Evolutionary conservation across 495 filamentous ascomycete genomes (phyloP).

Genomic region (Aspergillus carlsbadensis): DNA sequence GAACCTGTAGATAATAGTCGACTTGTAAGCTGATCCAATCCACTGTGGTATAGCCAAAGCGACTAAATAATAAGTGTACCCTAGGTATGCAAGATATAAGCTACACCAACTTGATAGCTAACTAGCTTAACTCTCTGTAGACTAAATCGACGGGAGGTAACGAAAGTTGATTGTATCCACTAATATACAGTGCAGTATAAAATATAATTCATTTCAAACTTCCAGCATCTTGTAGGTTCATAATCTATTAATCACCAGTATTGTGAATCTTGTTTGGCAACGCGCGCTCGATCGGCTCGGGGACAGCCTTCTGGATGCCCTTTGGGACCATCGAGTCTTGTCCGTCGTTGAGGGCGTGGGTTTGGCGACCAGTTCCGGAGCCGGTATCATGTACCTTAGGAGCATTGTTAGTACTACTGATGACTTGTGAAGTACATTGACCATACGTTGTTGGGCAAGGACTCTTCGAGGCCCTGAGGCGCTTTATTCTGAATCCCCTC

Average conservation of each 20-base stretch:
- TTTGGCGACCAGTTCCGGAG: neutral
- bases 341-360: slow-evolving; percentile 11
- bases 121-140: too few relatives aligned
- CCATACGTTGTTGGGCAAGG: slow-evolving; percentile 10
- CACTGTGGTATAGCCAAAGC: too few relatives aligned
- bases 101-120: too few relatives aligned
- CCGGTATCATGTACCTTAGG: slow-evolving; percentile 8
- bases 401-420: too few relatives aligned
- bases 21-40: too few relatives aligned
- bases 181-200: neutral
- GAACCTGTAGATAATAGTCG: too few relatives aligned
- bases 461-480: slow-evolving; percentile 9
- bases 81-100: too few relatives aligned
- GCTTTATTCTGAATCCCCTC: neutral
- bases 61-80: too few relatives aligned
- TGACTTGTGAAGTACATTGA: too few relatives aligned
- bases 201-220: too few relatives aligned
- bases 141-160: too few relatives aligned
- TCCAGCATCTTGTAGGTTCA: neutral
- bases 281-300: slow-evolving; percentile 6
- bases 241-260: slow-evolving; percentile 7
- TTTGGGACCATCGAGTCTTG: slow-evolving; percentile 10
- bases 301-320: slow-evolving; percentile 10
- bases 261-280: slow-evolving; percentile 14
- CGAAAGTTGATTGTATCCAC: too few relatives aligned